Conservation (phyloP, 495 filamentous ascomycete genomes). For the Hypoxylon cercidicola region DNA sequence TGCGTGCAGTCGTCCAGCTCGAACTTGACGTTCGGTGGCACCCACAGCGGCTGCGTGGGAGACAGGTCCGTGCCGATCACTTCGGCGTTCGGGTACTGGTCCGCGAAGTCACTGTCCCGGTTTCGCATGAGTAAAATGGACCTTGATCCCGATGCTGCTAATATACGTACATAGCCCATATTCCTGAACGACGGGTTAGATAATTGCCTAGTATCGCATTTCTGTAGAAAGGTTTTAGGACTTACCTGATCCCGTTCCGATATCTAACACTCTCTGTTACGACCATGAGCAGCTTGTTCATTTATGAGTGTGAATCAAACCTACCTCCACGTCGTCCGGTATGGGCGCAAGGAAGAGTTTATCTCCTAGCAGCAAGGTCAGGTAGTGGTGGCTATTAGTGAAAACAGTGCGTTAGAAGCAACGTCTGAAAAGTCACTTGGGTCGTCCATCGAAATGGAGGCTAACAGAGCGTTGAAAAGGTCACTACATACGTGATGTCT, state of each 20-base stretch:
- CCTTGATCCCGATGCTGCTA: background rate
- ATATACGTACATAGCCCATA: conserved; percentile 52
- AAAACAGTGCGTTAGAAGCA: conserved; percentile 9
- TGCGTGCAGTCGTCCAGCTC: conserved; percentile 67
- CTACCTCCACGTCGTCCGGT: conserved; percentile 34
- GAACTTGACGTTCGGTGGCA: conserved; percentile 65
- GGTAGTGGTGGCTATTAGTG: conserved; percentile 46
- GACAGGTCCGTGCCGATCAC: conserved; percentile 68
- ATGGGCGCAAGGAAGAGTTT: conserved; percentile 69
- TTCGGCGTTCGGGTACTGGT: conserved; percentile 59
- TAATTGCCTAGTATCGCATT: conserved; percentile 1
- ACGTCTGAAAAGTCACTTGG: background rate
- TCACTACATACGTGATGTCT: conserved; percentile 43
- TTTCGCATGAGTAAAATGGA: conserved; percentile 2
- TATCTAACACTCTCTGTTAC: conserved; percentile 60
- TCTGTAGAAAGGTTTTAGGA: conserved; percentile 49
- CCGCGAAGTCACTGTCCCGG: conserved; percentile 61
- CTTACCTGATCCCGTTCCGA: conserved; percentile 67
- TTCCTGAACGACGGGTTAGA: conserved; percentile 40
- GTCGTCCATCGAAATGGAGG: background rate
- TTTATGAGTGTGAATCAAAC: background rate
- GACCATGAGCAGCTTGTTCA: conserved; percentile 12
- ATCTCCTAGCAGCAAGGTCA: conserved; percentile 50
- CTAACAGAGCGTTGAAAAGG: too few relatives aligned
- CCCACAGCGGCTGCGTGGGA: conserved; percentile 58